Percentiles rank a stretch among this genome's conserved stretches.
Conservation (phyloP, 2,329 filamentous ascomycete species). For the Cladorrhinum sp. region DNA sequence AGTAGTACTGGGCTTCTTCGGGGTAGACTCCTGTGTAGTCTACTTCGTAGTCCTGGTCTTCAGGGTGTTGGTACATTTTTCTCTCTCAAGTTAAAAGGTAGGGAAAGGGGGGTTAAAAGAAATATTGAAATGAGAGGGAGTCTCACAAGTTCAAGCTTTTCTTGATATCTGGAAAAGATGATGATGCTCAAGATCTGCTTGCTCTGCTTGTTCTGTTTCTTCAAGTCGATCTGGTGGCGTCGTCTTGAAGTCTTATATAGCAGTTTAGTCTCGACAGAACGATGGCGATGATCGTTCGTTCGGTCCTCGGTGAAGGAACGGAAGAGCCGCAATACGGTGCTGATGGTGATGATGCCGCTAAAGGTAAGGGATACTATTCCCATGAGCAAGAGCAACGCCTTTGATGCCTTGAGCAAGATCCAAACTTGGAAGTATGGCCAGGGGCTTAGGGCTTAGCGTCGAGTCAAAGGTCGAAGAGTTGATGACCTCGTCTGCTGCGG, state of each 20-base stretch:
- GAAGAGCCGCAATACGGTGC: not conserved
- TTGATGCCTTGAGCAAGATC: slow-evolving; percentile 16
- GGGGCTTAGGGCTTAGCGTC: slow-evolving; percentile 24
- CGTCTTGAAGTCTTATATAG: slow-evolving; percentile 23
- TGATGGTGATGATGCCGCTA: not conserved
- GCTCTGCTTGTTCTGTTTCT: slow-evolving; percentile 5
- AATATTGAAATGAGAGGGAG: too few relatives aligned
- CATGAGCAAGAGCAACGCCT: not conserved
- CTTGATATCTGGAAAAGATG: slow-evolving; percentile 7
- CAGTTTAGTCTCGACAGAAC: not conserved
- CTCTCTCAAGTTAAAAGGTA: slow-evolving; percentile 13
- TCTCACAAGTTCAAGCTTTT: slow-evolving; percentile 20
- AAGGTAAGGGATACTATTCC: not conserved
- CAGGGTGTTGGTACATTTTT: slow-evolving; percentile 29
- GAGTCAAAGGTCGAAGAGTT: slow-evolving; percentile 9
- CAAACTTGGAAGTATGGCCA: slow-evolving; percentile 23
- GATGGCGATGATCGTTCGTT: not conserved
- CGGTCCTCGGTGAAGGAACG: not conserved
- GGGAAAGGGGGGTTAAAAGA: slow-evolving; percentile 10
- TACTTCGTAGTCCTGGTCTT: slow-evolving; percentile 17
- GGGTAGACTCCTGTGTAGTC: slow-evolving; percentile 6
- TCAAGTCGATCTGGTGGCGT: slow-evolving; percentile 14
- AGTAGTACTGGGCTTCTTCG: slow-evolving; percentile 4
- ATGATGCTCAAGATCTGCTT: slow-evolving; percentile 18
- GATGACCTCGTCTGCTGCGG: slow-evolving; percentile 18